Base-by-base conservation (phyloP, 495 filamentous ascomycete genomes). In the Zalerion maritima region DNA sequence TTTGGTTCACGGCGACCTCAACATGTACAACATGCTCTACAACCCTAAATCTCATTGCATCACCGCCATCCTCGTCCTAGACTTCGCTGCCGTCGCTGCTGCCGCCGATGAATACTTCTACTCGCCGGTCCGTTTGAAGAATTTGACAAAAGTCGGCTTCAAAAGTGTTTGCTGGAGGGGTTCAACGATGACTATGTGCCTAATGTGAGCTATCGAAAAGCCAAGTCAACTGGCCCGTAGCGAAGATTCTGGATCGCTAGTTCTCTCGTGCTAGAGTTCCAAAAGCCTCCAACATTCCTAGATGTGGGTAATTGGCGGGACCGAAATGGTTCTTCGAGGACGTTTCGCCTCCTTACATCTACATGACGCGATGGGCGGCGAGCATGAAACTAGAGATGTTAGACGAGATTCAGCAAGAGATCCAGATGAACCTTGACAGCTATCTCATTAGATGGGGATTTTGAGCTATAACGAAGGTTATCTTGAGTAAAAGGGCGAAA, bases 61-160 rank as follows among this genome's bases (percentile, higher is more conserved):
- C 9, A 29, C 25, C 2, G 32, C 25, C 4, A 18, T 35, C 11
- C 16, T 35, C 10, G 32, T 28, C 23, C 29, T 35, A 14, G 32
- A 35, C 17, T 35, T 35, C 8, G 12, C 32, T 10, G 19, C 21
- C 19, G 29, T 35, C 18, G 32, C 24, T 14, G 15, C 32, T 2
- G 18, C 32, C 21, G 32, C 7, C 5, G 32, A 35, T 16, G 32
- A 35, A 20, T 35, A 35, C 14, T 35, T 35, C 32, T 35, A 29
- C 25, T 35, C 32, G 16, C 25, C 8, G 32, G 32, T 8, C 32
- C 32, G 2, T 29, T 29, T 11, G 32, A 35, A 18, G 18, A 21
- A 7, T 25, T n/a, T 4, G 32, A 35, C 8, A 11, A 16, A n/a
- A 27, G 22, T n/a, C 12, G 13, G 3, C 18, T 35, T 13, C 12